Evolutionary conservation across 495 filamentous ascomycete species (phyloP).

Genomic region (Cercophora samala): DNA sequence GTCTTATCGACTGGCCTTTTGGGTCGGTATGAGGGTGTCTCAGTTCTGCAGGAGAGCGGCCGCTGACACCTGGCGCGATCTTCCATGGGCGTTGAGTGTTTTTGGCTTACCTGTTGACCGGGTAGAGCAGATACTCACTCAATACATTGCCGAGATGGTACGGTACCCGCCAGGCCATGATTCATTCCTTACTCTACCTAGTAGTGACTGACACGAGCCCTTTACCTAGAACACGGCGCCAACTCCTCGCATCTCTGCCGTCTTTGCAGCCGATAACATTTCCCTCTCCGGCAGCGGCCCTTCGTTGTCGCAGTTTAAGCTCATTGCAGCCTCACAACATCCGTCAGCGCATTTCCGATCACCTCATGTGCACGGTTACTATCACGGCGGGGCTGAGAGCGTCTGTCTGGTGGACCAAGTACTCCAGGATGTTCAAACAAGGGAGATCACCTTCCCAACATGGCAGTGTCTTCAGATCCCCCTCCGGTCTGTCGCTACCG

Average conservation of each 20-base stretch:
- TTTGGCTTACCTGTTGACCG: not conserved
- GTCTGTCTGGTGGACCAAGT: slow-evolving; percentile 16
- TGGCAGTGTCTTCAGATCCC: not conserved
- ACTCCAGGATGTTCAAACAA: slow-evolving; percentile 11
- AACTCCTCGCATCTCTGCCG: not conserved
- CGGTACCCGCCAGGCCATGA: not conserved
- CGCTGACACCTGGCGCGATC: not conserved
- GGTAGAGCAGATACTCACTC: not conserved
- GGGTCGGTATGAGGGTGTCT: not conserved
- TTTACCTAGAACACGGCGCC: not conserved
- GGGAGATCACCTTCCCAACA: not conserved
- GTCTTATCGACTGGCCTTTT: not conserved
- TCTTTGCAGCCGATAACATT: not conserved
- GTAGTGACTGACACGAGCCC: not conserved
- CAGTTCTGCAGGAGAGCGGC: not conserved
- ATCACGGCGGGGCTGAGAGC: slow-evolving; percentile 21
- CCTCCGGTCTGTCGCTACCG: not conserved
- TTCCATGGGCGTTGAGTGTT: not conserved
- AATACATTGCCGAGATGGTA: not conserved
- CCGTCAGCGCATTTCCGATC: not conserved
- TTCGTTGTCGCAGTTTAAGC: not conserved
- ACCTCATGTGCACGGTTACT: slow-evolving; percentile 23
- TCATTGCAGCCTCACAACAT: not conserved
- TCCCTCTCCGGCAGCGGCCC: not conserved
- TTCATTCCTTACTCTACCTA: not conserved